Evolutionary conservation across 441 rosid genomes (phyloP).

Genomic region (Dalechampia spathulata): DNA sequence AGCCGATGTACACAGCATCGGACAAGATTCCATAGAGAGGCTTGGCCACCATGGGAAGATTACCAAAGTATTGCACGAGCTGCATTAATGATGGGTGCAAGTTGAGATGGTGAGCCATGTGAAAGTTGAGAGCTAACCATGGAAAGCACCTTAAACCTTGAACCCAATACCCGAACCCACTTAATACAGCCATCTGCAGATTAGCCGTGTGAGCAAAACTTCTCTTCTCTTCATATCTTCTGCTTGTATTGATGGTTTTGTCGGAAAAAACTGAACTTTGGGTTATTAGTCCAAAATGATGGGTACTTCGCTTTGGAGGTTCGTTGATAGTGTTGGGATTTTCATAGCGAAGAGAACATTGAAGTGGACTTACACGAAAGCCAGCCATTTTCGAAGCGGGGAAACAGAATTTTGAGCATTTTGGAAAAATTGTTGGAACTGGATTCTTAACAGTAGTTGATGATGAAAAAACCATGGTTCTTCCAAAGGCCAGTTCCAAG

Average conservation of each 20-base stretch:
- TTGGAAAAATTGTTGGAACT: not conserved
- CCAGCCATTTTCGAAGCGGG: not conserved
- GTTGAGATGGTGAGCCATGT: conserved; percentile 58
- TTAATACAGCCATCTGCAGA: conserved; percentile 37
- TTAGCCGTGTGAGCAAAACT: conserved; percentile 36
- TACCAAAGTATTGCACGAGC: conserved; percentile 65
- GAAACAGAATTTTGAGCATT: conserved; percentile 15
- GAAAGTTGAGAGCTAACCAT: conserved; percentile 81
- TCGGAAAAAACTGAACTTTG: conserved; percentile 28
- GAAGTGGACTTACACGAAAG: conserved; percentile 8
- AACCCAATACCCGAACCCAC: conserved; percentile 80
- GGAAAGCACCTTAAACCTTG: conserved; percentile 88
- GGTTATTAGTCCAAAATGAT: conserved; percentile 22
- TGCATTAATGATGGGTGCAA: conserved; percentile 66
- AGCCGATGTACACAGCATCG: conserved; percentile 56
- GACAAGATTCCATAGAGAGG: conserved; percentile 77
- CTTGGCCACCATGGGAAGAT: conserved; percentile 80
- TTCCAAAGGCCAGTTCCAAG: not conserved
- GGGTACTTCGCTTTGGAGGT: conserved; percentile 19
- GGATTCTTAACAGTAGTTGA: conserved; percentile 13
- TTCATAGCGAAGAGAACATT: conserved; percentile 12
- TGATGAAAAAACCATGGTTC: conserved; percentile 18
- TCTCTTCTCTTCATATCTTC: conserved; percentile 26
- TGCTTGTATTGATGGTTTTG: conserved; percentile 15
- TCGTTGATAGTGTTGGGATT: conserved; percentile 17